These are phyloP conservation scores for Metschnikowia drakensbergensis DNA, from an alignment of 805 yeast species.

Conservation along the genomic window DNA sequence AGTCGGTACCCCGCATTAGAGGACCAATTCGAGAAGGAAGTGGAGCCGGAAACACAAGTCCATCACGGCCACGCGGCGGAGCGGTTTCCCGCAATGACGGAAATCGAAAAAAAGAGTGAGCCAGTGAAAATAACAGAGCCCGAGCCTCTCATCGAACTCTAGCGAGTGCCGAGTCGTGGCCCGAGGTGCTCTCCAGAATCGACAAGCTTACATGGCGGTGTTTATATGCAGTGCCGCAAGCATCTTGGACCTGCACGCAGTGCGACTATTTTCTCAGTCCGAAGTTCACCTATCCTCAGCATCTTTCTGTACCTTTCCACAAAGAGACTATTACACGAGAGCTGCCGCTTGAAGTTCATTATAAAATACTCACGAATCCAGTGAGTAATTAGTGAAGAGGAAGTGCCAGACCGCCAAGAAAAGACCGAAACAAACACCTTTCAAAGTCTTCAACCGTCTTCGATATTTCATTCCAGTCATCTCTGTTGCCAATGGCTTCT, in stretches of 20 bases:
- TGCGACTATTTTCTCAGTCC: constrained; percentile 3
- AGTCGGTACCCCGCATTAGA: constrained; percentile 18
- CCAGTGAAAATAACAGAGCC: constrained; percentile 25
- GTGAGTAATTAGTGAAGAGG: constrained; percentile 26
- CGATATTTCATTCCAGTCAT: too few relatives aligned
- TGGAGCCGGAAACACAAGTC: not conserved
- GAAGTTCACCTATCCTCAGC: not conserved
- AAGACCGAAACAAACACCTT: not conserved
- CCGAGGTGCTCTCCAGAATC: too few relatives aligned
- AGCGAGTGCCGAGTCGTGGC: not conserved
- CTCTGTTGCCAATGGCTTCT: not conserved
- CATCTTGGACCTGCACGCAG: not conserved
- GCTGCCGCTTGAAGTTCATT: constrained; percentile 48
- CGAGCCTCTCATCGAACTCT: constrained; percentile 41
- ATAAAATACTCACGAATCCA: constrained; percentile 28
- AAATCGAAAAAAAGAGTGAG: constrained; percentile 5
- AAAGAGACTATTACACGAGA: constrained; percentile 33
- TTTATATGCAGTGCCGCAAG: too few relatives aligned
- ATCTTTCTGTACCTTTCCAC: not conserved
- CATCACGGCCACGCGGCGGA: constrained; percentile 13
- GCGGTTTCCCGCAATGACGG: constrained; percentile 8
- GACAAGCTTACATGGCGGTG: too few relatives aligned
- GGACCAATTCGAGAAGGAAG: constrained; percentile 5
- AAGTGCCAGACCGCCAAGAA: not conserved
- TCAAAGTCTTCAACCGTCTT: too few relatives aligned